Evolutionary conservation across 495 filamentous ascomycete species (phyloP).

Genomic region (Aspergillus cristatus): DNA sequence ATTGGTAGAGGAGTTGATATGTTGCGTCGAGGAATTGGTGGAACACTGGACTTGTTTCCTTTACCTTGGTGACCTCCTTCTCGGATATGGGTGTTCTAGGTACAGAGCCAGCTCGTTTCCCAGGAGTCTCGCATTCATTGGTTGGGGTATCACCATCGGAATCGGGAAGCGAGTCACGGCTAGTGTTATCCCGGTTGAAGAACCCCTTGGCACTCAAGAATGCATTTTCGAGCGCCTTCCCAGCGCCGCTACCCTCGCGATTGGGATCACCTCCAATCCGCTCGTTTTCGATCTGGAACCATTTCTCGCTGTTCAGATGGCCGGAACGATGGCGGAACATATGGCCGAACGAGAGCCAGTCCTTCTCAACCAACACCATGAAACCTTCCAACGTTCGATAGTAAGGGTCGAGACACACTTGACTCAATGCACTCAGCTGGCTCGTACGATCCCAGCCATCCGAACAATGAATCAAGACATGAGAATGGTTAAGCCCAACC

Average conservation of each 20-base stretch:
- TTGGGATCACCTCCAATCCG: conserved; percentile 39
- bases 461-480: conserved; percentile 94
- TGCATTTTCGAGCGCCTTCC: conserved; percentile 78
- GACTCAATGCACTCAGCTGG: conserved; percentile 87
- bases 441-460: conserved; percentile 98
- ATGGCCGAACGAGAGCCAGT: conserved; percentile 96
- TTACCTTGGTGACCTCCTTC: conserved; percentile 54
- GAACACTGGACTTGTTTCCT: conserved; percentile 92
- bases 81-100: conserved; percentile 34
- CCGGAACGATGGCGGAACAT: conserved; percentile 91
- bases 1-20: conserved; percentile 80
- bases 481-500: conserved; percentile 83
- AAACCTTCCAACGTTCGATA: conserved; percentile 94
- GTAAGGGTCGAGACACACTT: conserved; percentile 92
- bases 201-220: conserved; percentile 82
- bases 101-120: conserved; percentile 32
- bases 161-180: conserved; percentile 52
- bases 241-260: conserved; percentile 39
- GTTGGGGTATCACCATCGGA: conserved; percentile 53
- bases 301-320: conserved; percentile 81
- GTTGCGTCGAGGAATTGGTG: conserved; percentile 97
- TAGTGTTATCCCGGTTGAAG: conserved; percentile 70
- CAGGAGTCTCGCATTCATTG: conserved; percentile 40
- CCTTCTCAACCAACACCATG: conserved; percentile 91
- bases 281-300: conserved; percentile 80